Conservation (phyloP, 1,284 basidiomycete genomes). For the Trametes pubescens region DNA sequence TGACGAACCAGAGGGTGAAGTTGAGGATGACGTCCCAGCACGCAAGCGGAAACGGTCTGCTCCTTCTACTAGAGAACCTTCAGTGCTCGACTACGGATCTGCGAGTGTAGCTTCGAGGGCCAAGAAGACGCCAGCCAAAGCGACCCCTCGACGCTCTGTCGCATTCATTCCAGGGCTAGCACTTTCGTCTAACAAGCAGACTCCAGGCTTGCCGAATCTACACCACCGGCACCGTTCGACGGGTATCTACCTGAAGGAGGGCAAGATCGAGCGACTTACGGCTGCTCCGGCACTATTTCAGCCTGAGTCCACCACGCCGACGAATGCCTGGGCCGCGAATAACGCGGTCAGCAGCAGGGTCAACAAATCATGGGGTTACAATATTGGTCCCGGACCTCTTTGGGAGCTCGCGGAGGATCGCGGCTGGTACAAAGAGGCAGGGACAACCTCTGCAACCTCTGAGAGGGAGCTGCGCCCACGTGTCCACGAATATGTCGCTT, state of each 20-base stretch:
- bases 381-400: slow-evolving; percentile 74
- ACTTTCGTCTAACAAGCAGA: slow-evolving; percentile 52
- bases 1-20: slow-evolving; percentile 28
- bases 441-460: slow-evolving; percentile 42
- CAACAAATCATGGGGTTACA: slow-evolving; percentile 72
- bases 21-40: slow-evolving; percentile 12
- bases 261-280: slow-evolving; percentile 63
- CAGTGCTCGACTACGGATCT: slow-evolving; percentile 15
- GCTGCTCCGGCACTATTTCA: slow-evolving; percentile 58
- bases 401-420: slow-evolving; percentile 80
- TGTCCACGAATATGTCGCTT: slow-evolving; percentile 57
- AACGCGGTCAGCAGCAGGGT: slow-evolving; percentile 54
- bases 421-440: slow-evolving; percentile 77
- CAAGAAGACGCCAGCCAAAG: slow-evolving; percentile 30
- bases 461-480: slow-evolving; percentile 63
- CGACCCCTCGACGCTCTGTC: slow-evolving; percentile 37
- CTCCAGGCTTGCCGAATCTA: slow-evolving; percentile 63
- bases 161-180: slow-evolving; percentile 37
- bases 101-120: slow-evolving; percentile 19
- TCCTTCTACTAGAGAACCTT: slow-evolving; percentile 24
- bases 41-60: slow-evolving; percentile 13
- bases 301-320: slow-evolving; percentile 39
- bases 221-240: slow-evolving; percentile 74
- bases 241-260: slow-evolving; percentile 59
- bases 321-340: slow-evolving; percentile 57